phyloP scores from a whole-genome alignment of 495 filamentous ascomycete species.

The Lindgomyces ingoldianus region DNA sequence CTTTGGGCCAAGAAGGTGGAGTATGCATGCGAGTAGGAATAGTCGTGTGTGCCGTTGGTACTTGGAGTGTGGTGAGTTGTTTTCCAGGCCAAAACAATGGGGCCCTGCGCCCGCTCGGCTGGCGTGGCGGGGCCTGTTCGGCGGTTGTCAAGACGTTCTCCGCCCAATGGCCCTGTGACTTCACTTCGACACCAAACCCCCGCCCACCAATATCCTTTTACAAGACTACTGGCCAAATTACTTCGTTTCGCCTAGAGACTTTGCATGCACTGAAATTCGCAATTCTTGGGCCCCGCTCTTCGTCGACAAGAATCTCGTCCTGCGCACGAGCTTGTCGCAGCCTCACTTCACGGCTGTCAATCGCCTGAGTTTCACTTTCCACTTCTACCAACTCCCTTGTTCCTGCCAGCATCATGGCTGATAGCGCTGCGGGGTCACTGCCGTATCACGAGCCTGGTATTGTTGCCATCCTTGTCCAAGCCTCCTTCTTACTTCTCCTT shows the following conservation, averaged over 20 bases:
- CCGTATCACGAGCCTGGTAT: constrained; percentile 64
- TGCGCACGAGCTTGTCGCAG: too few relatives aligned
- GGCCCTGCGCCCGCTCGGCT: background rate
- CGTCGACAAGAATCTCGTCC: background rate
- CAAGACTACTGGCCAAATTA: too few relatives aligned
- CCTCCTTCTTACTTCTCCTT: constrained; percentile 67
- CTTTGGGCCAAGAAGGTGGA: background rate
- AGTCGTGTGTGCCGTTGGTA: background rate
- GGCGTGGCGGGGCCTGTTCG: background rate
- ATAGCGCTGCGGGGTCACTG: constrained; percentile 14
- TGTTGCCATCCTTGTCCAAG: constrained; percentile 57
- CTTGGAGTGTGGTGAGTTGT: background rate
- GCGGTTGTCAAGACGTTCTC: background rate
- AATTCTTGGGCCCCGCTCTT: background rate
- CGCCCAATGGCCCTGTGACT: background rate
- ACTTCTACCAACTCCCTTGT: background rate
- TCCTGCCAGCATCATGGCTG: constrained; percentile 8
- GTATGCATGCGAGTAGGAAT: constrained; percentile 11
- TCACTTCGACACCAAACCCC: background rate
- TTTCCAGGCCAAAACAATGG: background rate
- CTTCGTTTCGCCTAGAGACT: constrained; percentile 6
- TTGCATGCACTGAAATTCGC: too few relatives aligned
- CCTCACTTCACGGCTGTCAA: too few relatives aligned
- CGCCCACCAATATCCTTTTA: background rate
- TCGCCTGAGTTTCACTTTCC: background rate